Conservation (phyloP, 176 grass and related monocot species). For the Oropetium thomaeum region DNA sequence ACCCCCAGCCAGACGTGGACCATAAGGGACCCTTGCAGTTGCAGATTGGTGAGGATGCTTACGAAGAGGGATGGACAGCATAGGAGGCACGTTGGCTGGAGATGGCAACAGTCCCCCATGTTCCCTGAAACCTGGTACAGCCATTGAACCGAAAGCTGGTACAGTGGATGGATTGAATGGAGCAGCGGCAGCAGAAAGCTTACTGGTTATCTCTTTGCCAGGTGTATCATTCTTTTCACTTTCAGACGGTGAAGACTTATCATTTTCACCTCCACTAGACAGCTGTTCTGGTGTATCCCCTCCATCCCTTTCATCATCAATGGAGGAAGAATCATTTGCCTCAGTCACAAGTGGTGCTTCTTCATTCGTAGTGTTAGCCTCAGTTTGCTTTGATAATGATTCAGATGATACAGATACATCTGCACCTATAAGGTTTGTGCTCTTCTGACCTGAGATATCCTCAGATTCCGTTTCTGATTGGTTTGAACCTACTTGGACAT, state of each 20-base stretch:
- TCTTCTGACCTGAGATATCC: slow-evolving; percentile 35
- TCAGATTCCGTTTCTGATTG: slow-evolving; percentile 23
- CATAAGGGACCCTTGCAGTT: slow-evolving; percentile 92
- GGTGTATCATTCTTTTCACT: slow-evolving; percentile 51
- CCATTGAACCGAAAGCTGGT: slow-evolving; percentile 87
- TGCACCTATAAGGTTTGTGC: not conserved
- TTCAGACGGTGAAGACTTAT: slow-evolving; percentile 63
- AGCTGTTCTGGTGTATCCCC: slow-evolving; percentile 61
- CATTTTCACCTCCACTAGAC: slow-evolving; percentile 67
- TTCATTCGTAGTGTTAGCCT: slow-evolving; percentile 37
- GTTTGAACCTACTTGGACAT: slow-evolving; percentile 30
- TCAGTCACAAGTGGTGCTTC: slow-evolving; percentile 42
- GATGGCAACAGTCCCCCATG: slow-evolving; percentile 89
- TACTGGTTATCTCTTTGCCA: slow-evolving; percentile 63
- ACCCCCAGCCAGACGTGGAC: slow-evolving; percentile 84
- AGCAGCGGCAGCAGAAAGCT: slow-evolving; percentile 83
- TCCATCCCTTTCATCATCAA: slow-evolving; percentile 57
- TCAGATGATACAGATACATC: slow-evolving; percentile 45
- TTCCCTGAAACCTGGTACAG: slow-evolving; percentile 80
- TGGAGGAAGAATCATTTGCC: slow-evolving; percentile 58
- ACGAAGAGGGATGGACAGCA: slow-evolving; percentile 74
- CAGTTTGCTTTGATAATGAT: slow-evolving; percentile 36
- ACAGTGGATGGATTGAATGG: slow-evolving; percentile 88
- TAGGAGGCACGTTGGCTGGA: slow-evolving; percentile 72
- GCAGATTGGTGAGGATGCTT: slow-evolving; percentile 97